phyloP scores from a whole-genome alignment of 441 rosid genomes.

The Syzygium syzygioides region DNA sequence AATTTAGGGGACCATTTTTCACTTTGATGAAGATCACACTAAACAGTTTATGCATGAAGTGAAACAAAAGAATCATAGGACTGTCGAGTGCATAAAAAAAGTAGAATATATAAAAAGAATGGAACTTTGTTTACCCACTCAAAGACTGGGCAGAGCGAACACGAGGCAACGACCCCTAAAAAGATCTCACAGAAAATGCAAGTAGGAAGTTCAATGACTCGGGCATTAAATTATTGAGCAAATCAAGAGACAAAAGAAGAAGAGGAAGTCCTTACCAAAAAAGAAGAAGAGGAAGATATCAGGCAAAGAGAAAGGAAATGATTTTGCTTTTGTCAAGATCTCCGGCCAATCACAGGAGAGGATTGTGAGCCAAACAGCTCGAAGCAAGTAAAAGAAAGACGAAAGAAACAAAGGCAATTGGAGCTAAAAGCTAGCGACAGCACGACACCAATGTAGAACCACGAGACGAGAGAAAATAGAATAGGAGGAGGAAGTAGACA shows the following conservation, averaged over 20 bases:
- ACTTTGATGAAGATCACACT: neutral
- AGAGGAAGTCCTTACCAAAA: neutral
- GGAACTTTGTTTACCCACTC: neutral
- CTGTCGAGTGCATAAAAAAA: neutral
- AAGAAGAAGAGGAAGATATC: neutral
- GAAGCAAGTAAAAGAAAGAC: neutral
- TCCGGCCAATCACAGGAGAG: neutral
- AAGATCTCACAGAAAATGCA: neutral
- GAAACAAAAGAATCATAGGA: neutral
- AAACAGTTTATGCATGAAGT: neutral
- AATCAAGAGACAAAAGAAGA: neutral
- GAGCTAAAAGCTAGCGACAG: neutral
- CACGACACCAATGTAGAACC: neutral
- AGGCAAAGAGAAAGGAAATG: neutral
- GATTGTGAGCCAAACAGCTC: neutral
- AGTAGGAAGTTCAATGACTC: neutral
- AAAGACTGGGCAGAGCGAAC: neutral
- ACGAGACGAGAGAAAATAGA: neutral
- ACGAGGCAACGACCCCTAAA: neutral
- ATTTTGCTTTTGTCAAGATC: neutral
- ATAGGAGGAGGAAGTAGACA: neutral
- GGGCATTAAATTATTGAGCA: neutral
- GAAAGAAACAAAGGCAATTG: neutral
- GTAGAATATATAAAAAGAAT: neutral
- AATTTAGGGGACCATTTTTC: neutral